phyloP scores from a whole-genome alignment of 2,329 filamentous ascomycete genomes.

The Aureobasidium subglaciale region DNA sequence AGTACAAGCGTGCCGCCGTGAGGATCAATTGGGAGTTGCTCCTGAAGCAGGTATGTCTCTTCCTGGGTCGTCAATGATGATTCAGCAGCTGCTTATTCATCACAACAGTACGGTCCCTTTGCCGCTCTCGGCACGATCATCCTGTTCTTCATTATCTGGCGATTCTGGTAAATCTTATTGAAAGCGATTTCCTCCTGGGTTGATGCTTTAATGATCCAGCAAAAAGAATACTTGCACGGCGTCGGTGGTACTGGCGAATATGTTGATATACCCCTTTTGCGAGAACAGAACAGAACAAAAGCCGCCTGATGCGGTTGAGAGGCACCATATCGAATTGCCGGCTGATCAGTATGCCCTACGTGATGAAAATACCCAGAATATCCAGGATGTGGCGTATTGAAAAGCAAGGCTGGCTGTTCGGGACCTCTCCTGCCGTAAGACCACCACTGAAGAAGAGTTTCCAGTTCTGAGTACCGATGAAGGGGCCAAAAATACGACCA shows the following conservation, averaged over 20 bases:
- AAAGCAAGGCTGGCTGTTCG: neutral
- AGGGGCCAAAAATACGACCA: too few species aligned
- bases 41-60: constrained; percentile 64
- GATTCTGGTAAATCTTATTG: constrained; percentile 62
- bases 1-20: constrained; percentile 87
- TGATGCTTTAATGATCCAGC: constrained; percentile 12
- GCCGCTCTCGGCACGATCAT: constrained; percentile 75
- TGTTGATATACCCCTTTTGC: constrained; percentile 13
- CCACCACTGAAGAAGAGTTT: too few species aligned
- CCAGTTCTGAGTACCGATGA: too few species aligned
- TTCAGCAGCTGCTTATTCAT: neutral
- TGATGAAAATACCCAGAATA: neutral
- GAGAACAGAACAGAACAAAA: constrained; percentile 1
- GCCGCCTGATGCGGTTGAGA: neutral
- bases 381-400: neutral
- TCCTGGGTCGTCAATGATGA: neutral
- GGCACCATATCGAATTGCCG: neutral
- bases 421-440: neutral
- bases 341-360: neutral
- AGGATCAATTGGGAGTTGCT: constrained; percentile 97
- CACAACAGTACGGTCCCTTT: constrained; percentile 71
- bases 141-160: constrained; percentile 81
- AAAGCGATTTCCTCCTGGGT: neutral
- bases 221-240: constrained; percentile 6
- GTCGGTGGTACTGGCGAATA: neutral